Evolutionary conservation across 257 asterid species (phyloP), one percentile per base, ranked within the genome.

Genomic region (Gynochthodes officinalis): DNA sequence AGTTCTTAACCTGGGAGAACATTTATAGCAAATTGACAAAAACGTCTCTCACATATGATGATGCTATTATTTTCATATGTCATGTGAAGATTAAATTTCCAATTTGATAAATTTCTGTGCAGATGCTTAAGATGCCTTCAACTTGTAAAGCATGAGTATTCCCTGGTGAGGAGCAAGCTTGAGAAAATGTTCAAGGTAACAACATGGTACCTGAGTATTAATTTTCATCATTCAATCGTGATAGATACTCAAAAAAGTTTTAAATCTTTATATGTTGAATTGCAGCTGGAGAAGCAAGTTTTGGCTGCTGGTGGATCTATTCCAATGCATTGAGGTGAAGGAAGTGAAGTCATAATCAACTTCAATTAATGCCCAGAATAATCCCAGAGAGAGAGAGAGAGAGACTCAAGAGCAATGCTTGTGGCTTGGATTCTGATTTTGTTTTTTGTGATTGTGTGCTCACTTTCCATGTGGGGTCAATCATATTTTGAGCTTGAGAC

Each of bases 71-170:
- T 37, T 37, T 7, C 42, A 37, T 37, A 2, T 37, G 42, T 46
- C 2, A 18, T 14, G 54, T 1, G 25, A 50, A 15, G 68, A 63
- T 21, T 40, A 1, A 21, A 3, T 64, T 39, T 11, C 25, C 33
- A 9, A 64, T 0, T 23, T 23, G 52, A 12, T 50, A 1, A 5
- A 1, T 35, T 40, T 4, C 40, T 39, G 21, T 80, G 84, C 84
- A 92, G 98, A 84, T 92, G 98, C 83, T 68, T 82, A 77, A 80
- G 75, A 79, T 84, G 89, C 68, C 81, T 92, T 86, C 93, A 90
- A 78, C 87, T 86, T 55, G 73, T 92, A 32, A 86, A 79, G 67
- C 84, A 81, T 14, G 98, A 90, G 79, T 90, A 84, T 78, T 62
- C 40, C 68, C 77, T 82, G n/a, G 91, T 90, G 81, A 92, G 84